Evolutionary conservation across 495 filamentous ascomycete genomes (phyloP), one percentile per base, ranked within the genome.

Genomic region (Immersiella caudata): DNA sequence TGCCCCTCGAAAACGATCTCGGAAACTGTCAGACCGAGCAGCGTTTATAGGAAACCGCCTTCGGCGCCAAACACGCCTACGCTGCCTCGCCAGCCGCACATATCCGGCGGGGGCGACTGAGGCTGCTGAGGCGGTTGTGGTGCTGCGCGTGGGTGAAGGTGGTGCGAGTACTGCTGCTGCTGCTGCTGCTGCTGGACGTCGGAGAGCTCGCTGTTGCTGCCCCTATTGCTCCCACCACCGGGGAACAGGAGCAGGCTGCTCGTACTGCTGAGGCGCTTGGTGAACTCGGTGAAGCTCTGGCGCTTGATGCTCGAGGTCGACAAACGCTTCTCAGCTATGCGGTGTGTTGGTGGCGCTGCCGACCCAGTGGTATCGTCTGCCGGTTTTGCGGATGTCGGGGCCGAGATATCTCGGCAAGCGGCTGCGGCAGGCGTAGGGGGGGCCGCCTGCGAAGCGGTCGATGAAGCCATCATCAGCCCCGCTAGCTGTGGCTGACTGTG

Each of bases 261-360:
- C 8, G 85, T 85, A 52, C 79, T 82, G 65, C 82, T 83, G 50
- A 87, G 70, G 33, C 84, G 74, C 62, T 83, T 83, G 21, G 85
- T 80, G 66, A 86, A 86, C 29, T 87, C 85, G 67, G 77, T 79
- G 65, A 86, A 86, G 68, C 79, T 82, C 2, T 86, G 77, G 49
- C 82, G 73, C 70, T 84, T 87, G 29, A 64, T 65, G 69, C 74
- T 76, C 29, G 75, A 84, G 16, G 76, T 77, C 22, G 83, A 85
- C 12, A 78, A 76, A 21, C 82, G 79, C 65, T 83, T 82, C 63
- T 81, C 80, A 14, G 60, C 64, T 16, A 60, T 54, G 64, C 68
- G 67, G 50, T 70, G 72, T 8, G 59, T 1, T 66, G 51, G n/a
- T 0, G 70, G 65, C 3, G 69, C 51, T 5, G 67, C 67, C 56